These are phyloP conservation scores for Trichoderma aggressivum DNA, from an alignment of 2,329 filamentous ascomycete genomes.

Conservation along the genomic window DNA sequence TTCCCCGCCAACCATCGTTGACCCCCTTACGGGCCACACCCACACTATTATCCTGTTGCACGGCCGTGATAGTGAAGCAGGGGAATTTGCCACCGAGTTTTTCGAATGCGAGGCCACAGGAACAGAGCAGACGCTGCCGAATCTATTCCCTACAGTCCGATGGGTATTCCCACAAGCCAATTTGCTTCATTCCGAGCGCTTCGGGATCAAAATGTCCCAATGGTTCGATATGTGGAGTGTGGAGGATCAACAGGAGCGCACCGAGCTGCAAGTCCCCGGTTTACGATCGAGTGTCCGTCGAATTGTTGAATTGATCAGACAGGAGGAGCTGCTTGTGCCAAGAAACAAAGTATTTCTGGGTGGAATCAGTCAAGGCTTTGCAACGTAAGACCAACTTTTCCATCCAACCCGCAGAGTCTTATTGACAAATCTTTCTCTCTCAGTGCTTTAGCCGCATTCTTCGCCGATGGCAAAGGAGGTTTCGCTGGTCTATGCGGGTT, in stretches of 20 bases:
- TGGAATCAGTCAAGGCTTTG: slow-evolving; percentile 9
- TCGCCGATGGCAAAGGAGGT: neutral
- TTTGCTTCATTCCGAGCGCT: neutral
- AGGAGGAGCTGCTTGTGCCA: neutral
- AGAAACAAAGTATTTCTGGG: neutral
- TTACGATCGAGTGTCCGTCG: neutral
- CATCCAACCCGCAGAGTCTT: neutral
- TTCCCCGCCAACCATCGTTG: neutral
- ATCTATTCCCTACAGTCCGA: neutral
- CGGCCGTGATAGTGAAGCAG: neutral
- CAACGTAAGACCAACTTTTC: neutral
- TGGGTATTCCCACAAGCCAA: slow-evolving; percentile 6
- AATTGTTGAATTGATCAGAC: neutral
- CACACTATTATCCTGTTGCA: neutral
- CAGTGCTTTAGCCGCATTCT: neutral
- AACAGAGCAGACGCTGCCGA: neutral
- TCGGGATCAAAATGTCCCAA: neutral
- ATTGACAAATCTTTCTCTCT: neutral
- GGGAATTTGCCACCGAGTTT: neutral
- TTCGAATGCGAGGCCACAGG: neutral
- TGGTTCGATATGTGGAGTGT: slow-evolving; percentile 11
- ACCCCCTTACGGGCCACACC: neutral
- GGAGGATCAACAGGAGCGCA: neutral
- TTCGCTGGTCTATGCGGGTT: slow-evolving; percentile 7
- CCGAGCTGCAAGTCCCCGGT: neutral